phyloP scores from a whole-genome alignment of 2,329 filamentous ascomycete genomes.

The Lachnellula occidentalis region DNA sequence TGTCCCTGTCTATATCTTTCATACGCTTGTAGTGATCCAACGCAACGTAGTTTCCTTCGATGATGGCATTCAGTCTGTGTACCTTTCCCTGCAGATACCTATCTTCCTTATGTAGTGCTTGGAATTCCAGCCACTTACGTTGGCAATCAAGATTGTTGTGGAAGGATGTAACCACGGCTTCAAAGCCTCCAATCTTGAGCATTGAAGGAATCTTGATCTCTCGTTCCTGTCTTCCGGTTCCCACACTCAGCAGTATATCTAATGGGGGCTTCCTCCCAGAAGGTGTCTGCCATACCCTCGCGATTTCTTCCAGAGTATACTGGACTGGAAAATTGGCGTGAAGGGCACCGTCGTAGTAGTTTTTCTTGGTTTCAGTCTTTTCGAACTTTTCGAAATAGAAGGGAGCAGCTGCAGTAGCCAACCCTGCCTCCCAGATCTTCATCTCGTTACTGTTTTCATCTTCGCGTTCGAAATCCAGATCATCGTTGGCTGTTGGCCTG shows the following conservation, averaged over 20 bases:
- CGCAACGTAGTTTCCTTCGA: conserved; percentile 7
- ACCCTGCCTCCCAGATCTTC: conserved; percentile 22
- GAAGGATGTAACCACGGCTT: conserved; percentile 5
- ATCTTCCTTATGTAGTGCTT: not conserved
- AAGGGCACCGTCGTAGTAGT: conserved; percentile 8
- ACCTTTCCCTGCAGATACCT: not conserved
- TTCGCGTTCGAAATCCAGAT: conserved; percentile 14
- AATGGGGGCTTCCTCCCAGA: conserved; percentile 6
- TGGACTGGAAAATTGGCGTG: conserved; percentile 9
- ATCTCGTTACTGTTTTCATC: conserved; percentile 14
- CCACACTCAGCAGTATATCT: conserved; percentile 5
- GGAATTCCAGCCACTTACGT: conserved; percentile 2
- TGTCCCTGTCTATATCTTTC: conserved; percentile 2
- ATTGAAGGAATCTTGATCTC: conserved; percentile 5
- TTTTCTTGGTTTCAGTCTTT: conserved; percentile 12
- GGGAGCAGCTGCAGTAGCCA: conserved; percentile 21
- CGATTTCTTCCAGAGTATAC: conserved; percentile 5
- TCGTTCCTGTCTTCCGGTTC: conserved; percentile 6
- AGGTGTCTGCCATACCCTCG: conserved; percentile 2
- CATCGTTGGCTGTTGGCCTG: not conserved
- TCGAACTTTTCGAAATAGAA: conserved; percentile 19
- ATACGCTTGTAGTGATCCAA: conserved; percentile 8
- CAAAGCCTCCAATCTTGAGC: conserved; percentile 9
- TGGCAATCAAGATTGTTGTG: conserved; percentile 8
- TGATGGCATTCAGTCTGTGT: conserved; percentile 2